Evolutionary conservation across 495 filamentous ascomycete genomes (phyloP).

Genomic region (Massariosphaeria phaeospora): DNA sequence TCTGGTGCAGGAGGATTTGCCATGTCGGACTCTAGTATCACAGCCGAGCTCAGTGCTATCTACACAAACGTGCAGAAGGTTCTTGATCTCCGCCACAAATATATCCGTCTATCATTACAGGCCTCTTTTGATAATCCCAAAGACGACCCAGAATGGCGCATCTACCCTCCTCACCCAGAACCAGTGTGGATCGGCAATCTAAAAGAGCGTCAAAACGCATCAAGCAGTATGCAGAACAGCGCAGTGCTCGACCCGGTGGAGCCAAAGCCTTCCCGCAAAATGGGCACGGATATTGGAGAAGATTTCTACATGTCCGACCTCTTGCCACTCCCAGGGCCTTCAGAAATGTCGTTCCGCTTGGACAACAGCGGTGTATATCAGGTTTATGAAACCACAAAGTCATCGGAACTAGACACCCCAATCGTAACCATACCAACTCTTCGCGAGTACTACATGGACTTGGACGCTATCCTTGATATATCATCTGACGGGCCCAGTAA

Average conservation of each 20-base stretch:
- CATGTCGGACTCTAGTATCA: constrained; percentile 63
- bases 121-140: constrained; percentile 76
- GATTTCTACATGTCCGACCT: constrained; percentile 81
- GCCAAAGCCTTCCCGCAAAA: constrained; percentile 56
- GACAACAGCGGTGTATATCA: constrained; percentile 87
- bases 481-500: constrained; percentile 95
- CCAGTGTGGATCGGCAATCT: constrained; percentile 75
- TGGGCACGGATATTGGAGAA: constrained; percentile 83
- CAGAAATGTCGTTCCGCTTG: constrained; percentile 67
- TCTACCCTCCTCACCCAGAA: constrained; percentile 86
- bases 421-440: constrained; percentile 79
- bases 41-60: constrained; percentile 74
- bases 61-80: constrained; percentile 83
- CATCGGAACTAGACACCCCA: constrained; percentile 58
- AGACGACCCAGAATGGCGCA: constrained; percentile 74
- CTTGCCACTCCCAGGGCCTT: constrained; percentile 61
- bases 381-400: constrained; percentile 66
- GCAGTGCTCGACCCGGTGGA: constrained; percentile 39
- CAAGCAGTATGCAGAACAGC: constrained; percentile 54
- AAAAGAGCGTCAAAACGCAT: constrained; percentile 44
- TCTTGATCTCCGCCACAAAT: constrained; percentile 79
- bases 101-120: constrained; percentile 83
- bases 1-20: constrained; percentile 46
- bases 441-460: constrained; percentile 89
- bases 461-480: constrained; percentile 76